phyloP scores from a whole-genome alignment of 805 yeast species.

The Starmera caribaea region DNA sequence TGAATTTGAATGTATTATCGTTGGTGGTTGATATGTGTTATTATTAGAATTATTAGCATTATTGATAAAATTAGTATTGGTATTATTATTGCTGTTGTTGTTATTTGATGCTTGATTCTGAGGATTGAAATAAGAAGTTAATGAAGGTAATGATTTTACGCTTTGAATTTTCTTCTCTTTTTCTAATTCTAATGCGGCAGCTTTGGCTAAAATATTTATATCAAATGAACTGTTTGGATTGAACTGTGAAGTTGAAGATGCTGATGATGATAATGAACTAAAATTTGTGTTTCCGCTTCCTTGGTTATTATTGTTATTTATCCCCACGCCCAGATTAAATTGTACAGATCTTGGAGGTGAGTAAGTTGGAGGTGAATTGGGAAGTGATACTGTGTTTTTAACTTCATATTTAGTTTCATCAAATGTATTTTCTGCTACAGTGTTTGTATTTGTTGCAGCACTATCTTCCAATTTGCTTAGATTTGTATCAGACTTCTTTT shows the following conservation, averaged over 20 bases:
- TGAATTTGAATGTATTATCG: no score
- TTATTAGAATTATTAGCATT: no score
- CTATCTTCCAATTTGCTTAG: not conserved
- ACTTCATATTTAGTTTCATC: not conserved
- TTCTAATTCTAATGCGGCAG: conserved; percentile 20
- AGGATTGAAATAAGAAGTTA: conserved; percentile 15
- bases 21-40: no score
- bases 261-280: conserved; percentile 2
- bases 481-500: conserved; percentile 9
- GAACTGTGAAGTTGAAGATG: conserved; percentile 1
- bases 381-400: conserved; percentile 6
- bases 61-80: no score
- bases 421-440: no score
- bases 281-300: not conserved
- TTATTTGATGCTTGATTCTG: not conserved
- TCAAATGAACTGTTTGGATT: conserved; percentile 13
- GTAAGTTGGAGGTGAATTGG: conserved; percentile 16
- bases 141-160: conserved; percentile 19
- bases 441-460: no score
- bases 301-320: not conserved
- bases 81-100: not conserved
- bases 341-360: conserved; percentile 1
- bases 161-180: conserved; percentile 18
- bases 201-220: conserved; percentile 20
- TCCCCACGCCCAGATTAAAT: not conserved